Base-by-base conservation (phyloP, 2,329 filamentous ascomycete species). In the Fusarium anguioides region DNA sequence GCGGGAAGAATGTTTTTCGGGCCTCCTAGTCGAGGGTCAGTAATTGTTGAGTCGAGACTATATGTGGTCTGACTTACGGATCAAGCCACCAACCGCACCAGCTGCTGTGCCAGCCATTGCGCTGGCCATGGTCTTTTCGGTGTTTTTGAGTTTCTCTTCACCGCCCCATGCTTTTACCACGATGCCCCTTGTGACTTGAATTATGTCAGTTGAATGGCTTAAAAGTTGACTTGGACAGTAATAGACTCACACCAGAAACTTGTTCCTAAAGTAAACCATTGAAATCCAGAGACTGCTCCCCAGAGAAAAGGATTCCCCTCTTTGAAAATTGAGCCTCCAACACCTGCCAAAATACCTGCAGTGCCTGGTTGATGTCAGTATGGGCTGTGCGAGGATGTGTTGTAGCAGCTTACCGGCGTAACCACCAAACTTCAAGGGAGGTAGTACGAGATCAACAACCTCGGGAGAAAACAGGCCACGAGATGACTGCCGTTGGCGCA, bases 201-300 rank as follows among this genome's bases (percentile, higher is more conserved):
- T 15, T 15, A 9, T 26, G 53, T 74, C 27, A 73, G 64, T 44
- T 51, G 5, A 33, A 21, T 20, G 24, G 24, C 8, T 9, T 18
- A 37, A 20, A 9, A 14, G 37, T 20, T 29, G 2, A 26, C 40
- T 5, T 18, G 5, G 23, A 8, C 6, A n/a, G 57, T 21, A 18
- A 17, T 31, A 2, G 39, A 79, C 87, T 74, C 82, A 89, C 91
- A 89, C 84, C 89, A 95, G 75, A 90, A 97, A 17, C 87, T 91
- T 44, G 86, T 87, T 33, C 93, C 93, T 36, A 96, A 84, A 39
- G 87, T 84, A 77, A 93, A 93, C 87, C 92, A 97, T 79, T 97
- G 93, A 37, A 92, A 82, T 18, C 92, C 91, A 21, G 90, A 89
- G 35, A 89, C 85, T 14, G 90, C 70, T 1, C 92, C 90, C 79